Conservation (phyloP, 306 rosid genomes). For the Lathyrus oleraceus region DNA sequence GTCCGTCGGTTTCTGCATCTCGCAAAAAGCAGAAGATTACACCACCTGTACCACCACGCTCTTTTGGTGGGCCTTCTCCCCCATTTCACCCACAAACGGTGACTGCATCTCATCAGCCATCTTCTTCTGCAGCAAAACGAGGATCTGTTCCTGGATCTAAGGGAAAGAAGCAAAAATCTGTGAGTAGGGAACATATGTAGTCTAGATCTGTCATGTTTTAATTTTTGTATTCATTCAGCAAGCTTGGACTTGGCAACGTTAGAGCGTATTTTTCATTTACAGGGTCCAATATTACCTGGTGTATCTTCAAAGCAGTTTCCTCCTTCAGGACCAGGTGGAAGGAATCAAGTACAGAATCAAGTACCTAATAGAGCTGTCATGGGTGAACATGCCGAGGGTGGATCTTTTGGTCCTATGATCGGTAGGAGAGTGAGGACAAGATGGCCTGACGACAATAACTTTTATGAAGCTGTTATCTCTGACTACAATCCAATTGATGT, state of each 20-base stretch:
- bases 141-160: conserved; percentile 74
- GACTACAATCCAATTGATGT: conserved; percentile 76
- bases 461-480: conserved; percentile 91
- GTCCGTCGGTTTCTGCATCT: conserved; percentile 88
- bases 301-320: conserved; percentile 78
- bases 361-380: conserved; percentile 60
- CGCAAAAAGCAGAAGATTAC: conserved; percentile 80
- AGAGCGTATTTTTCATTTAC: conserved; percentile 31
- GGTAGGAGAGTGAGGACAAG: conserved; percentile 88
- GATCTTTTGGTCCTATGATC: conserved; percentile 56
- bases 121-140: conserved; percentile 77
- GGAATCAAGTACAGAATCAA: conserved; percentile 71
- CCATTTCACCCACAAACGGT: conserved; percentile 68
- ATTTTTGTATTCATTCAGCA: conserved; percentile 10
- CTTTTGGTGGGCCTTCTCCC: conserved; percentile 81
- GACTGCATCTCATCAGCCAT: conserved; percentile 76
- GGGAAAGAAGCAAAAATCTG: conserved; percentile 89
- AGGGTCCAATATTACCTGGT: conserved; percentile 58
- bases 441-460: conserved; percentile 98
- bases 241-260: conserved; percentile 11
- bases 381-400: conserved; percentile 65
- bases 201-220: not conserved
- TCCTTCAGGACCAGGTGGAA: conserved; percentile 66
- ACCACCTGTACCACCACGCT: conserved; percentile 68
- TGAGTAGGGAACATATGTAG: conserved; percentile 45